Evolutionary conservation across 1,284 basidiomycete species (phyloP).

Genomic region (Sporisorium iseilematis-ciliati): DNA sequence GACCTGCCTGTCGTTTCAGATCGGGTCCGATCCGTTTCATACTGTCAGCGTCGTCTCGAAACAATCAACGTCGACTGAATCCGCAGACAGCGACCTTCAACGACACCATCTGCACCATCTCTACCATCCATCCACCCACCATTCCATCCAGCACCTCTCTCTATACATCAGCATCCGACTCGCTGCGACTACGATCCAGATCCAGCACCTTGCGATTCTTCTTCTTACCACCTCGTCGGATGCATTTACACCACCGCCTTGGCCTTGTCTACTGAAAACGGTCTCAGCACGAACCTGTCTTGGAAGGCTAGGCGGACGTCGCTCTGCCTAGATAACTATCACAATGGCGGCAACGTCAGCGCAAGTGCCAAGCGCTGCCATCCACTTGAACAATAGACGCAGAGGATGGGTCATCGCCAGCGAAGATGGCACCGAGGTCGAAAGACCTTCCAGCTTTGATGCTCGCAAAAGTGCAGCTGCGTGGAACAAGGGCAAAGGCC

Average conservation of each 20-base stretch:
- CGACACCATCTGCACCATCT: conserved; percentile 8
- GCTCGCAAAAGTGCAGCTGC: conserved; percentile 39
- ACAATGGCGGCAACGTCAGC: conserved; percentile 8
- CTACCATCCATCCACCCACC: background rate
- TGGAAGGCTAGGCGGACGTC: background rate
- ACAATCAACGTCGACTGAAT: background rate
- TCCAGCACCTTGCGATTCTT: background rate
- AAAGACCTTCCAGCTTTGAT: conserved; percentile 35
- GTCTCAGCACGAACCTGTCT: background rate
- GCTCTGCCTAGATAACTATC: background rate
- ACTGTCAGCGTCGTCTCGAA: background rate
- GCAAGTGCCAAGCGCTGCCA: conserved; percentile 3
- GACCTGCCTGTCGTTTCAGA: conserved; percentile 4
- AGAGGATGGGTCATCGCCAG: conserved; percentile 52
- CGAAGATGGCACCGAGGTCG: conserved; percentile 30
- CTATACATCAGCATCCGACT: background rate
- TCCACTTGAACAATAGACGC: conserved; percentile 31
- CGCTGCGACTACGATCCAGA: background rate
- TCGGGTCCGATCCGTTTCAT: conserved; percentile 29
- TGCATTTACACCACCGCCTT: background rate
- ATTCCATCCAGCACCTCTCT: conserved; percentile 1
- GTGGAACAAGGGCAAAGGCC: conserved; percentile 51
- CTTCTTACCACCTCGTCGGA: background rate
- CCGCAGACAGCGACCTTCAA: background rate
- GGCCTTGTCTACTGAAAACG: background rate